Evolutionary conservation across 371 early-diverging fungal genomes (phyloP), one percentile per base, ranked within the genome.

Genomic region (Chytridiales sp.): DNA sequence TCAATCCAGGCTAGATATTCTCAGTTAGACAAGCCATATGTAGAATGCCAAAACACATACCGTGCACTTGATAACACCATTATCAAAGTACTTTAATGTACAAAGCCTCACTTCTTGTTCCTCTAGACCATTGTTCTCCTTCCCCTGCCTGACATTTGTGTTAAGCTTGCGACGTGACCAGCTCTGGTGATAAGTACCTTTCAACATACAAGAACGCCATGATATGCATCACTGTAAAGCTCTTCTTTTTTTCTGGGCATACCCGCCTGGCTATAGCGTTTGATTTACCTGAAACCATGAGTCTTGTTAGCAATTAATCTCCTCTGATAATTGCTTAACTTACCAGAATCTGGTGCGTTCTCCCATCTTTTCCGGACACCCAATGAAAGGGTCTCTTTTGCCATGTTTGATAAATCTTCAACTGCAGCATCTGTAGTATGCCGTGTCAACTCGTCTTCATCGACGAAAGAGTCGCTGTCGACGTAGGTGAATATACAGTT

Each of bases 171-270:
- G n/a, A n/a, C n/a, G n/a, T n/a, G n/a, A n/a, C n/a, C n/a, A n/a
- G n/a, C n/a, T n/a, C n/a, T n/a, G n/a, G 19, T 19, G 38, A 41
- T 1, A 38, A 6, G 34, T 31, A 51, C 60, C 17, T 34, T 47
- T 66, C 67, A 27, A 55, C 41, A 32, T 38, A 47, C 27, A 74
- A 22, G 27, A 50, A 62, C 2, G 74, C 74, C 68, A 74, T 69
- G 6, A 74, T 53, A 54, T 70, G 69, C 73, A 73, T 73, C 32
- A 56, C 62, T 19, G 24, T 54, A 35, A 38, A 66, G n/a, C n/a
- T n/a, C n/a, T n/a, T n/a, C n/a, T n/a, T n/a, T n/a, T n/a, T n/a
- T n/a, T n/a, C n/a, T n/a, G n/a, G n/a, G n/a, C n/a, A n/a, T n/a
- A n/a, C n/a, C n/a, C n/a, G n/a, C n/a, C n/a, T n/a, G n/a, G n/a